A percentile compares a stretch with the other conserved stretches of the same genome.
phyloP scores from a whole-genome alignment of 2,329 filamentous ascomycete genomes.

The Apiospora aurea region DNA sequence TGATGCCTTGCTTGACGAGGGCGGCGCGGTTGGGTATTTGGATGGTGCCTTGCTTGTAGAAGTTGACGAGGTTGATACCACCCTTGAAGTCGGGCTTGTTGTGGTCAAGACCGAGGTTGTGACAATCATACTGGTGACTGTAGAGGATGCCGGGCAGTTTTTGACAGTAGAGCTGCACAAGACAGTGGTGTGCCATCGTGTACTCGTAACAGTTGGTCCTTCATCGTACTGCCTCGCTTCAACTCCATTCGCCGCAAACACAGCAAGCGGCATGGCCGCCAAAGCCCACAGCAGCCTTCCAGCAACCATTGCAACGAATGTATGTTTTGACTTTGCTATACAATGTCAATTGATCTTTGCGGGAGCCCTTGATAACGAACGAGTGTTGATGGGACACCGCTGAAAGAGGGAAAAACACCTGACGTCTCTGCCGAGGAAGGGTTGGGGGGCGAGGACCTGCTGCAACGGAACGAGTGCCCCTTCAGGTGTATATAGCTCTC shows the following conservation, averaged over 20 bases:
- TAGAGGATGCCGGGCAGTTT: background rate
- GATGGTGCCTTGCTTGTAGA: conserved; percentile 28
- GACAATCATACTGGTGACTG: background rate
- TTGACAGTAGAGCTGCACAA: background rate
- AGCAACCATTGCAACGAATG: conserved; percentile 19
- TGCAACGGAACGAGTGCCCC: conserved; percentile 22
- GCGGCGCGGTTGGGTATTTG: background rate
- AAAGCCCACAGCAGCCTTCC: conserved; percentile 32
- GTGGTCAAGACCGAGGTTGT: background rate
- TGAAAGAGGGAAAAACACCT: conserved; percentile 9
- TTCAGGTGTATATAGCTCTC: conserved; percentile 17
- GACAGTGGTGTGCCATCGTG: background rate
- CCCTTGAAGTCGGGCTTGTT: background rate
- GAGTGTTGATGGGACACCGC: conserved; percentile 8
- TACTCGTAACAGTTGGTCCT: background rate
- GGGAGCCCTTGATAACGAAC: background rate
- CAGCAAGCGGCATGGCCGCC: conserved; percentile 34
- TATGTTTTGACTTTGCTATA: background rate
- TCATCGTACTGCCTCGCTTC: background rate
- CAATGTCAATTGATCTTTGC: background rate
- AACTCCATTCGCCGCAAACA: conserved; percentile 27
- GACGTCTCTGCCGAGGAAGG: background rate
- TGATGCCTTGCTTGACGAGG: conserved; percentile 27
- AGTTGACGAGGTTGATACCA: background rate
- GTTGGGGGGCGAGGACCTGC: conserved; percentile 2